Evolutionary conservation across 768 basidiomycete species (phyloP), one percentile per base, ranked within the genome.

Genomic region (Suillus decipiens): DNA sequence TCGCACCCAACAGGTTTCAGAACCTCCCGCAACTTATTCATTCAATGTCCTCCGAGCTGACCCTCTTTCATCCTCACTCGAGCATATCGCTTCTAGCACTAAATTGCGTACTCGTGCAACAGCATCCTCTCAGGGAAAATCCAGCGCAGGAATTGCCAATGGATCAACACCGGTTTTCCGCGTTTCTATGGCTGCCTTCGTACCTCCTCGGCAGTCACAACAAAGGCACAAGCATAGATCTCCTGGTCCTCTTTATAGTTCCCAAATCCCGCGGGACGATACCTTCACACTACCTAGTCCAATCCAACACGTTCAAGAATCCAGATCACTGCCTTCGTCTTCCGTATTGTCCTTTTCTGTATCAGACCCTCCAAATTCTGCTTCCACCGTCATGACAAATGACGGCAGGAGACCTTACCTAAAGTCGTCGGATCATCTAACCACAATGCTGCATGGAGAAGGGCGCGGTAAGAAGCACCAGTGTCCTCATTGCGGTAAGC

Each of bases 11-110:
- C 72, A 69, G 28, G 64, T 56, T 11, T 60, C 61, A 33, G 63
- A 70, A 3, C 66, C 69, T 24, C 64, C 63, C 9, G 50, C 62
- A 19, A 63, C 41, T 33, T 78, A 75, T 67, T 80, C 79, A 2
- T 83, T 81, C 71, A 79, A 77, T 66, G 79, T 82, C n/a, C 74
- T 81, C 42, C 76, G 79, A 22, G 78, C 82, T 7, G 77, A 80
- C 63, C 80, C 81, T 33, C 48, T 76, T 60, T 75, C 72, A 3
- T 68, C 77, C 4, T 81, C 81, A 11, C 75, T 82, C 11, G 75
- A 82, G 60, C 82, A 82, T 53, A 75, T 82, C 56, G 71, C 79
- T 9, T 79, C 82, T 39, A 80, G 78, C 67, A 76, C 74, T 24
- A 78, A 78, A 7, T 72, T 77, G 22, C 77, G 75, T 42, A 78